Evolutionary conservation across 805 yeast species (phyloP), one percentile per base, ranked within the genome.

Genomic region (Metschnikowia anglica): DNA sequence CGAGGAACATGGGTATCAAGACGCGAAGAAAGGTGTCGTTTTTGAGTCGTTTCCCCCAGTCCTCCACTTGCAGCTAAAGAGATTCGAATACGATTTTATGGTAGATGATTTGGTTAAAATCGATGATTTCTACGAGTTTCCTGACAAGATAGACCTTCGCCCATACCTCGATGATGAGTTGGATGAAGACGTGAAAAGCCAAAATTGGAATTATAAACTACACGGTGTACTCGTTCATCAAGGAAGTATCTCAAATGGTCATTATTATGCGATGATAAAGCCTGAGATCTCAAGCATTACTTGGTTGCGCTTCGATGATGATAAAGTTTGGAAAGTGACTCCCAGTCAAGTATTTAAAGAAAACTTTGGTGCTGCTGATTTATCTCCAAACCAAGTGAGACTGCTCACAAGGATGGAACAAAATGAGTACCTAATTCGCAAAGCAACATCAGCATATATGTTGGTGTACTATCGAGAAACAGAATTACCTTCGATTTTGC

Each of bases 371-470:
- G 87, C 88, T 15, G 82, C 82, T 42, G 77, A 76, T 44, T 51
- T 80, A 15, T 56, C 79, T 1, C 76, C 72, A 17, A 71, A 68
- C 10, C 73, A 75, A 33, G 60, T 80, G 16, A 67, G 74, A 30
- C 68, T 66, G 39, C 63, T 85, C 66, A 65, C 83, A 0, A 73
- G 84, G 54, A 66, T 66, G 12, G 83, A 84, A 49, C 83, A 79
- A 42, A 81, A 80, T 47, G 82, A 76, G 37, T 82, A 83, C 47
- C 47, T 68, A 34, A 67, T 85, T 21, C 79, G 87, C 51, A 80
- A 96, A 35, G 93, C 88, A 28, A 90, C 98, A 0, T 87, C 93
- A 31, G 99, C 99, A 2, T 93, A 93, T 59, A 93, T 93, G 99
- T 77, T 93, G 65, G 98, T 93, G 2, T 93, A 93, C 60, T 77